Percentiles rank a stretch among this genome's conserved stretches.
Evolutionary conservation across 306 rosid species (phyloP).

Genomic region (Vachellia collinsii): DNA sequence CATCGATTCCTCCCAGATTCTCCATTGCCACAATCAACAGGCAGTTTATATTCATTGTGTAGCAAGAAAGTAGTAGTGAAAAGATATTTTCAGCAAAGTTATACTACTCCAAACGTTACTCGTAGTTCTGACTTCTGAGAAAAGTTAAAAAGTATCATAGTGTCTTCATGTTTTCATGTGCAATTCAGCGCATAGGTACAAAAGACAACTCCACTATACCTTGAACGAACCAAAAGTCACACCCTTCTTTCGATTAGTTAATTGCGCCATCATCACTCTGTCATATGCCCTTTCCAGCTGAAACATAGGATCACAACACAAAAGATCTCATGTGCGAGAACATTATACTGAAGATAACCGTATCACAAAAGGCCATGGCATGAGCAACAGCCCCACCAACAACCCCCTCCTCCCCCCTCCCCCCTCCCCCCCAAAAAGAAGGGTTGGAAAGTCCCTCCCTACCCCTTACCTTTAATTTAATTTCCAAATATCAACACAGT

Average conservation of each 20-base stretch:
- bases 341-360: conserved; percentile 31
- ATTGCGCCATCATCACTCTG: conserved; percentile 94
- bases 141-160: conserved; percentile 28
- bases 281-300: conserved; percentile 96
- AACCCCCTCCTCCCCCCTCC: no score
- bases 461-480: conserved; percentile 14
- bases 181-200: conserved; percentile 25
- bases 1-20: conserved; percentile 23
- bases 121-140: conserved; percentile 18
- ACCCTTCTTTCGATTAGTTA: conserved; percentile 89
- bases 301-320: conserved; percentile 36
- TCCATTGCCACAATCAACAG: conserved; percentile 11
- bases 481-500: conserved; percentile 16
- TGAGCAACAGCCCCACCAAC: not conserved
- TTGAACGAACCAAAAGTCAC: conserved; percentile 83
- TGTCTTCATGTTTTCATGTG: not conserved
- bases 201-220: conserved; percentile 50
- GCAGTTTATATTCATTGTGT: conserved; percentile 12
- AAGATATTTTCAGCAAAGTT: conserved; percentile 14
- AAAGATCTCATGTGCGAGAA: conserved; percentile 27
- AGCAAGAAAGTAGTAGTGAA: not conserved
- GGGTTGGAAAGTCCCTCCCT: conserved; percentile 1
- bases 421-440: no score
- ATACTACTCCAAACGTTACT: conserved; percentile 23
- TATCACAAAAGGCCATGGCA: not conserved